Evolutionary conservation across 345 rosid genomes (phyloP), one percentile per base, ranked within the genome.

Genomic region (Mangifera indica): DNA sequence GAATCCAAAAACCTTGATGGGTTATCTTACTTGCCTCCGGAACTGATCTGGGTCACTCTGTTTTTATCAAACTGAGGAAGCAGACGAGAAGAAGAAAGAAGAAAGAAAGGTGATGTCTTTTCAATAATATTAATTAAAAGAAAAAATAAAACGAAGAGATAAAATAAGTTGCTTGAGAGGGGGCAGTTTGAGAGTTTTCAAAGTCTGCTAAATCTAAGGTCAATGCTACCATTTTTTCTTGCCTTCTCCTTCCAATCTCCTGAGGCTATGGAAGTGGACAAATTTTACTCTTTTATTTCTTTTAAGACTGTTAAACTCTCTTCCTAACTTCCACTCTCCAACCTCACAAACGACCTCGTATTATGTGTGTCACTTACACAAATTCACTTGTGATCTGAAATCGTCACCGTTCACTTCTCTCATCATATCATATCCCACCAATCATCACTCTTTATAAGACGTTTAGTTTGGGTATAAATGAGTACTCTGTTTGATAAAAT

Each of bases 151-250:
- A n/a, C n/a, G 51, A 60, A 74, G 37, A 1, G 84, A 75, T 77
- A 81, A 78, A 70, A 67, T 2, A 77, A 79, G 58, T 70, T 74
- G 17, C 61, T 51, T 74, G 13, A 70, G 61, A 69, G 63, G 81
- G 81, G 86, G 82, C 65, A 59, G 78, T 76, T 82, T 75, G 81
- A 82, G 83, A 77, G 84, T 76, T 80, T 80, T 80, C 90, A 71
- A 81, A 85, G 86, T 74, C 83, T 61, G n/a, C 66, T 57, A 76
- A 78, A 76, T 81, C 84, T 79, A 63, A 78, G 96, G 92, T 92
- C 98, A 91, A 85, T 74, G 88, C 78, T 73, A 76, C 91, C 89
- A 78, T 80, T 60, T 79, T n/a, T n/a, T n/a, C 84, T 80, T 74
- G 81, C 84, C 82, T 72, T 77, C 84, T 72, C 81, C 78, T 76